phyloP scores from a whole-genome alignment of 163 green algal genomes.

The Chloromonas sp. region DNA sequence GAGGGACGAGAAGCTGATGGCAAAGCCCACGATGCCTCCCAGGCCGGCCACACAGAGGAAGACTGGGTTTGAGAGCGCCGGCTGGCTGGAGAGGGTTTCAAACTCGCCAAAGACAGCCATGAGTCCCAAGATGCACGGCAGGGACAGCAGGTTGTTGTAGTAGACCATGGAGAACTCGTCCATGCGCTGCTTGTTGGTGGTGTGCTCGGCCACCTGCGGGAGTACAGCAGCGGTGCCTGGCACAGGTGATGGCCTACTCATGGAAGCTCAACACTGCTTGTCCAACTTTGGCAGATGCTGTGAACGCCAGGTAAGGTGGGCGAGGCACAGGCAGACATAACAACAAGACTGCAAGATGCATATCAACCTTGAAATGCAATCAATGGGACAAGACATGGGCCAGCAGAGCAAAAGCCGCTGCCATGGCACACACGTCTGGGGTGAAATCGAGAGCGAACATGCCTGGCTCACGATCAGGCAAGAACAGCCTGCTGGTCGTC shows the following conservation, averaged over 20 bases:
- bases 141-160: constrained; percentile 92
- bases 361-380: no score
- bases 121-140: constrained; percentile 66
- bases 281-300: no score
- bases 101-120: constrained; percentile 59
- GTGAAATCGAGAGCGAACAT: no score
- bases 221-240: background rate
- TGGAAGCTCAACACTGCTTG: no score
- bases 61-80: constrained; percentile 54
- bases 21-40: constrained; percentile 71
- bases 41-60: constrained; percentile 65
- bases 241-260: background rate
- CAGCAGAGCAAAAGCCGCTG: no score
- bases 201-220: constrained; percentile 38
- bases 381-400: no score
- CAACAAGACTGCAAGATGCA: no score
- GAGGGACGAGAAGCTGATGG: constrained; percentile 76
- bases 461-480: no score
- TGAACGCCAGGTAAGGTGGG: no score
- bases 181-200: constrained; percentile 54
- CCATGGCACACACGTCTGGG: no score
- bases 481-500: background rate
- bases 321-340: no score
- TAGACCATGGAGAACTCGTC: constrained; percentile 62
- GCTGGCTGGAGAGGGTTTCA: constrained; percentile 38